These are phyloP conservation scores for Tetracladium setigerum DNA, from an alignment of 495 filamentous ascomycete species.

Conservation along the genomic window DNA sequence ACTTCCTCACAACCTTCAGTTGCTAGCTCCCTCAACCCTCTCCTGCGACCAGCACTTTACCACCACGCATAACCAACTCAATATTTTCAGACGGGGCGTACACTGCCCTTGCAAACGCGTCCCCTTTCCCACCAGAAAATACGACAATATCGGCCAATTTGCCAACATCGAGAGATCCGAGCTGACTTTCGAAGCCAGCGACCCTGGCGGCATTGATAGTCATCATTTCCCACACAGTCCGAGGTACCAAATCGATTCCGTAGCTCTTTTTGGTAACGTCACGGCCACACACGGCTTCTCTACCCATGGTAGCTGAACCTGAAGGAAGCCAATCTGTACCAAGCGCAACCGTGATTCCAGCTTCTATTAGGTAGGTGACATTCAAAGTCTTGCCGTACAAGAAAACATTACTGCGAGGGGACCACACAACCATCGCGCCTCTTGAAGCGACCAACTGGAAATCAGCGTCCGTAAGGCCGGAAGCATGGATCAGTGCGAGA, in stretches of 20 bases:
- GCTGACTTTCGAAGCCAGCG: constrained; percentile 28
- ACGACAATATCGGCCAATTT: constrained; percentile 40
- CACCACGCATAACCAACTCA: too few relatives aligned
- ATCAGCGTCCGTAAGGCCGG: constrained; percentile 9
- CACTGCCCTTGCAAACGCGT: neutral
- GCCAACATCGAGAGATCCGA: constrained; percentile 39
- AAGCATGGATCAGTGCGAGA: constrained; percentile 12
- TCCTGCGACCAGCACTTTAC: too few relatives aligned
- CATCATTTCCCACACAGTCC: neutral
- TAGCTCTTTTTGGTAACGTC: constrained; percentile 1
- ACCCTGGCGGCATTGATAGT: constrained; percentile 42
- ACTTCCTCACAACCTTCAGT: too few relatives aligned
- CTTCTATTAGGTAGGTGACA: constrained; percentile 8
- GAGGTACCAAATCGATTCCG: neutral
- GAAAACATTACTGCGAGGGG: constrained; percentile 14
- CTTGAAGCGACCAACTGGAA: constrained; percentile 4
- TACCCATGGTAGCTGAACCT: constrained; percentile 12
- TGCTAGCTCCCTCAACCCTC: too few relatives aligned
- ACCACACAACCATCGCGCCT: constrained; percentile 15
- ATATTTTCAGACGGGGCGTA: too few relatives aligned
- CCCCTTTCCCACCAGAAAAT: constrained; percentile 11
- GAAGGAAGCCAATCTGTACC: constrained; percentile 18
- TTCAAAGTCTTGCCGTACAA: constrained; percentile 17
- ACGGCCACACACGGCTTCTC: constrained; percentile 12
- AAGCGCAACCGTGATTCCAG: constrained; percentile 15